Conservation (phyloP, 2,329 filamentous ascomycete species). For the Dothidotthia symphoricarpi region DNA sequence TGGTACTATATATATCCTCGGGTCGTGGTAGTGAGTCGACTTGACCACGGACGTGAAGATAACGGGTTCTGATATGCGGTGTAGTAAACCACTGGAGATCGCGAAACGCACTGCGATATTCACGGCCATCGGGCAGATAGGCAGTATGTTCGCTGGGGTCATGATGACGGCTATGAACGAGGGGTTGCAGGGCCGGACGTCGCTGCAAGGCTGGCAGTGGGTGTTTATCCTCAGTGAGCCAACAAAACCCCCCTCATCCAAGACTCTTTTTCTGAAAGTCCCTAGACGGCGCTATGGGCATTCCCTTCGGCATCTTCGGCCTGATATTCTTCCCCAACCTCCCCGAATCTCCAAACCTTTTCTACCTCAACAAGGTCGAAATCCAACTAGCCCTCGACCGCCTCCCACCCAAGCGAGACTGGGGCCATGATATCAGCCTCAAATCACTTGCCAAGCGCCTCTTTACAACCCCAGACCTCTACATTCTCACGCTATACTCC, state of each 20-base stretch:
- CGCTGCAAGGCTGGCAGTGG: conserved; percentile 32
- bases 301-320: conserved; percentile 31
- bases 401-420: conserved; percentile 25
- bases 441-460: conserved; percentile 24
- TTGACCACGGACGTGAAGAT: background rate
- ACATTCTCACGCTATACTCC: conserved; percentile 44
- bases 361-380: conserved; percentile 26
- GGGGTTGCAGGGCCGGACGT: conserved; percentile 18
- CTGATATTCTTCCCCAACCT: conserved; percentile 30
- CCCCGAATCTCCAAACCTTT: conserved; percentile 24
- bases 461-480: conserved; percentile 31
- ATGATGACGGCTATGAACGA: conserved; percentile 37
- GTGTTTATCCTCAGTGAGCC: conserved; percentile 29
- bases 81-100: conserved; percentile 27
- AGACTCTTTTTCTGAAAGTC: conserved; percentile 2
- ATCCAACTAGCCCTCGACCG: conserved; percentile 26
- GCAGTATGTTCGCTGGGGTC: conserved; percentile 33
- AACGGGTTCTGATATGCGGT: background rate
- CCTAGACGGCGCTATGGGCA: conserved; percentile 30
- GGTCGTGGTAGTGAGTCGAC: conserved; percentile 25
- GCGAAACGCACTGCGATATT: conserved; percentile 34
- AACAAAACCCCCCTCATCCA: fast-evolving
- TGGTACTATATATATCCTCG: conserved; percentile 32
- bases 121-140: conserved; percentile 30
- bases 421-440: conserved; percentile 26